Conservation (phyloP, 306 rosid genomes). For the Cajanus cajan region DNA sequence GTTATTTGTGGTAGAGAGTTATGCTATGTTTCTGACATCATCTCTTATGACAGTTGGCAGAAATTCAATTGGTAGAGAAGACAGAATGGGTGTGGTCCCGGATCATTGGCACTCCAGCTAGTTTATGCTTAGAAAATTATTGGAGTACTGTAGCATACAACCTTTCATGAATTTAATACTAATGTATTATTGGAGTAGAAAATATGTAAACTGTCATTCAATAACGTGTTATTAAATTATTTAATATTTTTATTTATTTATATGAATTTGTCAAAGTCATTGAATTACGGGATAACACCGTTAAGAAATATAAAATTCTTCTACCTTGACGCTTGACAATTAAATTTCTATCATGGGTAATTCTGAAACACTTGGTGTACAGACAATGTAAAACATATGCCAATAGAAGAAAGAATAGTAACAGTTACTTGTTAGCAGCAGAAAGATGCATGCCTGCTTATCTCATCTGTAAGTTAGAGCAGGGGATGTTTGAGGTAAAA, state of each 20-base stretch:
- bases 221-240: not conserved
- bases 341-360: not conserved
- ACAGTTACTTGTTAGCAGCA: no score
- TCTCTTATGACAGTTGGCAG: not conserved
- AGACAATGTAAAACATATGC: no score
- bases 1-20: not conserved
- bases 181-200: not conserved
- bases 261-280: no score
- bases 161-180: not conserved
- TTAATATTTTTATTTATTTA: not conserved
- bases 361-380: not conserved
- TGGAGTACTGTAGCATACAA: not conserved
- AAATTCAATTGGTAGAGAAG: not conserved
- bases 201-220: not conserved
- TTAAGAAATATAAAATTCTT: no score
- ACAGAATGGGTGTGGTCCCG: constrained; percentile 3
- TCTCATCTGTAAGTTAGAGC: no score
- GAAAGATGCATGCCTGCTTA: no score
- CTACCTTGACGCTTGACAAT: not conserved
- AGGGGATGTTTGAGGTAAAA: no score
- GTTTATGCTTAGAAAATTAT: not conserved
- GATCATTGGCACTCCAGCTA: not conserved
- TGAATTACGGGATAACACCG: no score
- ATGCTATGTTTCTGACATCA: not conserved
- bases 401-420: no score